Evolutionary conservation across 2,329 filamentous ascomycete genomes (phyloP), one percentile per base, ranked within the genome.

Genomic region (Coniochaeta sp.): DNA sequence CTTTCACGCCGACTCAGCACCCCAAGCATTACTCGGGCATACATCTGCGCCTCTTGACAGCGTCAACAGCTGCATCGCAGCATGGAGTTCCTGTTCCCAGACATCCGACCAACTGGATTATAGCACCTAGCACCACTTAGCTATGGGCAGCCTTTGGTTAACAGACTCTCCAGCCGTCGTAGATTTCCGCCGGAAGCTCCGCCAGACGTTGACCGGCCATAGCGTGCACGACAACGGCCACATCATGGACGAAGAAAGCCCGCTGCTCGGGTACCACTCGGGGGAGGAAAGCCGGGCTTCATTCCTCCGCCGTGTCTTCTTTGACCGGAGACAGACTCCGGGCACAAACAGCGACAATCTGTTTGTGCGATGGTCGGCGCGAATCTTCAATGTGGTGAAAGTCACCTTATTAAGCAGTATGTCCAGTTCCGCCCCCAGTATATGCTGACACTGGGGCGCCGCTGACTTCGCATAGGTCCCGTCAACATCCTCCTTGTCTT

Each of bases 401-500:
- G 77, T 81, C 52, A 84, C 82, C 2, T 72, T 86, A 42, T 68
- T 84, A 62, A 85, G 83, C 72, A 85, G 83, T 85, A 77, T 65
- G 82, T 80, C 40, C 55, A 38, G 55, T 19, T 26, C 19, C 19
- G 17, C n/a, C 4, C 26, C 26, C 3, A 34, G 34, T 40, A 24
- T 26, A 38, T 40, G 34, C 32, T 19, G 36, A 19, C 26, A 14
- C 34, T 24, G 10, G n/a, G 36, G 19, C 36, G 10, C n/a, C 22
- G 30, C 55, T 57, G n/a, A 57, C 55, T 57, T 28, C n/a, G 12
- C 17, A 42, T 63, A 85, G 82, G 77, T 66, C 83, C 83, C 71
- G 79, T 86, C 71, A 93, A 93, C 71, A 81, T 88, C 64, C 79
- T 88, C 59, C 86, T 95, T 64, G 78, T 91, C 62, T 86, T 88